Evolutionary conservation across 257 asterid species (phyloP), one percentile per base, ranked within the genome.

Genomic region (Sherardia arvensis): DNA sequence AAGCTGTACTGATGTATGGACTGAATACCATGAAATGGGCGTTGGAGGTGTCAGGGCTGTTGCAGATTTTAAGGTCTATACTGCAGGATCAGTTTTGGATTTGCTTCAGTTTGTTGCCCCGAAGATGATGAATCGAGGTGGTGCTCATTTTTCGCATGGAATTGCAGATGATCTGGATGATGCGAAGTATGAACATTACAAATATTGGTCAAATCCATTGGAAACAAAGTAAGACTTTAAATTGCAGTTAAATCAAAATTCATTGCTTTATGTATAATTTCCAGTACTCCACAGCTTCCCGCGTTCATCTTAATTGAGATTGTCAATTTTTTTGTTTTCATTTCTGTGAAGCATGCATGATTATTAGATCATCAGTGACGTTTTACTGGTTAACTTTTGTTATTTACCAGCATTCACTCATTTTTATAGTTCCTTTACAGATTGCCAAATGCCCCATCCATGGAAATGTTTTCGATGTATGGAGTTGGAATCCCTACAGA

Each of bases 401-500:
- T 43, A 17, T 14, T 43, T 43, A 14, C 21, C 25, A 32, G 22
- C 49, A 18, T 60, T n/a, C n/a, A 18, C 56, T 49, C 23, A 49
- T 20, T 49, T 49, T 49, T 0, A 11, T 27, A 27, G 61, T 80
- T 55, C 51, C 70, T 65, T 72, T 71, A 51, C 85, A 90, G 97
- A 71, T 82, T 90, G 65, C 97, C 97, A 36, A 71, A 78, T 51
- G 95, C 96, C 66, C 86, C 96, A 8, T 84, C 73, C 34, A 90
- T 90, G 96, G 96, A 90, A 68, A 80, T 88, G 17, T 85, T 82
- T 76, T 87, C 97, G 15, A 81, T 90, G 87, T 90, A 90, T 43
- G 97, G 97, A 69, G 95, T 90, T 63, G 97, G 97, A 47, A 75
- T 90, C 33, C 97, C 95, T 7, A 87, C 97, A 10, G 97, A 90